Percentiles rank a stretch among this genome's conserved stretches.
Evolutionary conservation across 2,329 filamentous ascomycete species (phyloP).

Genomic region (Fusarium avenaceum): DNA sequence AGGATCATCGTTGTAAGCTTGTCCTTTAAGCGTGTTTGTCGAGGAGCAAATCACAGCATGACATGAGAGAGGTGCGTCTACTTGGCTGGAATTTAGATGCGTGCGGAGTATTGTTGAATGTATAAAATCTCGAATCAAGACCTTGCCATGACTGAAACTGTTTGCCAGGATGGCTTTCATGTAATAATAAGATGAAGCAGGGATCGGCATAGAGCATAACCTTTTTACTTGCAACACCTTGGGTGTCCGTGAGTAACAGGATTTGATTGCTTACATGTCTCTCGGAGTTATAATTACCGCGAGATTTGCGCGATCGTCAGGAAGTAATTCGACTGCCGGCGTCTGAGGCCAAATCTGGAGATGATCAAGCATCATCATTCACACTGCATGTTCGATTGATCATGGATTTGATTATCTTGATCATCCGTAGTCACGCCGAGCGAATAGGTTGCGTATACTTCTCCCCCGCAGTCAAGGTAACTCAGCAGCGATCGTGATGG

Average conservation of each 20-base stretch:
- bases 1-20: conserved; percentile 28
- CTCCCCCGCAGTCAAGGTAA: conserved; percentile 18
- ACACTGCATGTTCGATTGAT: conserved; percentile 3
- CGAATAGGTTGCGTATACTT: conserved; percentile 12
- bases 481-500: conserved; percentile 15
- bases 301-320: conserved; percentile 31
- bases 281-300: conserved; percentile 30
- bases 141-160: not conserved
- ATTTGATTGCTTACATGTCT: conserved; percentile 13
- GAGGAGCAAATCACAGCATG: not conserved
- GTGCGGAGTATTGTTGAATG: not conserved
- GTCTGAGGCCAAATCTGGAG: conserved; percentile 2
- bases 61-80: not conserved
- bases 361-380: conserved; percentile 4
- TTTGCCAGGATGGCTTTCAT: conserved; percentile 3
- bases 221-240: not conserved
- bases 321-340: conserved; percentile 27
- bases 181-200: conserved; percentile 2
- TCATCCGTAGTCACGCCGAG: conserved; percentile 25
- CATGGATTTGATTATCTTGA: conserved; percentile 34
- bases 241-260: not conserved
- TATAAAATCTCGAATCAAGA: conserved; percentile 3
- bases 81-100: conserved; percentile 1
- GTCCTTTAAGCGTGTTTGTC: not conserved
- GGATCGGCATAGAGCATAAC: conserved; percentile 26